phyloP scores from a whole-genome alignment of 2,329 filamentous ascomycete species.

The Penicillium sp. region DNA sequence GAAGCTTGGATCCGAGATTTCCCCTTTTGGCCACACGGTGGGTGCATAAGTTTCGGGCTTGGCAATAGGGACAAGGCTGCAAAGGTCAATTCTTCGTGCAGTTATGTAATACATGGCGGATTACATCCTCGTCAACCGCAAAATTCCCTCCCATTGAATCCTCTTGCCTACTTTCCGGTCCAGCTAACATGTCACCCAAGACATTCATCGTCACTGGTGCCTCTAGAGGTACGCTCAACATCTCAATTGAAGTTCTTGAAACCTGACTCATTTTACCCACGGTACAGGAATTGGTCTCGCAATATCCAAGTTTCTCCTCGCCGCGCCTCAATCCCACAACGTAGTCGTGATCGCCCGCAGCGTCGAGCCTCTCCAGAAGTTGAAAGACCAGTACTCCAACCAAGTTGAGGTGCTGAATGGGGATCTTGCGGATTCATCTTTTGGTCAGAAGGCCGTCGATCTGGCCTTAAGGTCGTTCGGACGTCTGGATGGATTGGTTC shows the following conservation, averaged over 20 bases:
- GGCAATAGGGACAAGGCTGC: no score
- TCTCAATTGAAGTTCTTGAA: not conserved
- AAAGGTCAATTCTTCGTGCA: no score
- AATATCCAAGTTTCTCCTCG: constrained; percentile 60
- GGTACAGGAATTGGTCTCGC: constrained; percentile 59
- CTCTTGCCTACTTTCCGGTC: not conserved
- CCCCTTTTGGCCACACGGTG: no score
- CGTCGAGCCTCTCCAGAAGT: constrained; percentile 52
- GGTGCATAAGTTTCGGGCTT: no score
- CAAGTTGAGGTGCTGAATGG: constrained; percentile 58
- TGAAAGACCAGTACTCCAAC: constrained; percentile 54
- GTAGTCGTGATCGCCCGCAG: constrained; percentile 60
- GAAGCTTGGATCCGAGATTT: no score
- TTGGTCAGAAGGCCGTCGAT: constrained; percentile 63
- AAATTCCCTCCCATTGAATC: no score
- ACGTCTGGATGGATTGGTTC: constrained; percentile 73
- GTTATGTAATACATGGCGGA: no score
- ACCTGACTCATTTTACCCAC: not conserved
- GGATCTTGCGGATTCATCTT: constrained; percentile 55
- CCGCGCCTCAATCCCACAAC: constrained; percentile 51
- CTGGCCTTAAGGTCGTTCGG: constrained; percentile 68
- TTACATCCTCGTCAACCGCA: no score
- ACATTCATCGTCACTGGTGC: constrained; percentile 70
- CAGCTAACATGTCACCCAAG: constrained; percentile 52
- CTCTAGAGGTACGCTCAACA: constrained; percentile 52